Conservation (phyloP, 2,329 filamentous ascomycete genomes). For the Colletotrichum liriopes region DNA sequence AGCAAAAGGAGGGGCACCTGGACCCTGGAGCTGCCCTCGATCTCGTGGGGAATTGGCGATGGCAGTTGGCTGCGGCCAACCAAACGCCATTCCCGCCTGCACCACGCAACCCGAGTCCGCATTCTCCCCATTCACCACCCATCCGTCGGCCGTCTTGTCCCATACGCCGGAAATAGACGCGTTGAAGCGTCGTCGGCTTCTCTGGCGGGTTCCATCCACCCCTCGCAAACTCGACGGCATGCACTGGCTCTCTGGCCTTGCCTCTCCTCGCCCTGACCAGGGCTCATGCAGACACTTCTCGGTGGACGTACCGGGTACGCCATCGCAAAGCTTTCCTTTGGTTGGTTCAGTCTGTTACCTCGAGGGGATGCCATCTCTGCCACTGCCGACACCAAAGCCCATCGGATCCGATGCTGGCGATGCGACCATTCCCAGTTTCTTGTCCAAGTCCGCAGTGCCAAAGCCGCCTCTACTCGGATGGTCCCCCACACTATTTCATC, state of each 20-base stretch:
- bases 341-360: neutral
- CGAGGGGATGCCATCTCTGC: neutral
- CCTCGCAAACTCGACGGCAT: slow-evolving; percentile 8
- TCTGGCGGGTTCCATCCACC: slow-evolving; percentile 27
- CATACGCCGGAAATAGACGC: slow-evolving; percentile 34
- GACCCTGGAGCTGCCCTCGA: slow-evolving; percentile 40
- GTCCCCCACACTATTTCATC: slow-evolving; percentile 33
- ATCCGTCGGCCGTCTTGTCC: neutral
- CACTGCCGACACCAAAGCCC: slow-evolving; percentile 3
- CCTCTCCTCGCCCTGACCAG: neutral
- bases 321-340: neutral
- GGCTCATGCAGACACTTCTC: slow-evolving; percentile 19
- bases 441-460: slow-evolving; percentile 14
- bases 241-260: slow-evolving; percentile 8
- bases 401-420: neutral
- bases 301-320: neutral
- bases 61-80: slow-evolving; percentile 37
- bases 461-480: slow-evolving; percentile 14
- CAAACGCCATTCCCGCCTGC: slow-evolving; percentile 37
- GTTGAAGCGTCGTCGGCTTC: slow-evolving; percentile 7
- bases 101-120: slow-evolving; percentile 21
- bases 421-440: slow-evolving; percentile 25
- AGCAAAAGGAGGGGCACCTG: slow-evolving; percentile 39
- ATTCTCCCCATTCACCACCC: neutral
- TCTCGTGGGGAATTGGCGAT: slow-evolving; percentile 42